Evolutionary conservation across 495 filamentous ascomycete genomes (phyloP).

Genomic region (Annulohypoxylon nitens): DNA sequence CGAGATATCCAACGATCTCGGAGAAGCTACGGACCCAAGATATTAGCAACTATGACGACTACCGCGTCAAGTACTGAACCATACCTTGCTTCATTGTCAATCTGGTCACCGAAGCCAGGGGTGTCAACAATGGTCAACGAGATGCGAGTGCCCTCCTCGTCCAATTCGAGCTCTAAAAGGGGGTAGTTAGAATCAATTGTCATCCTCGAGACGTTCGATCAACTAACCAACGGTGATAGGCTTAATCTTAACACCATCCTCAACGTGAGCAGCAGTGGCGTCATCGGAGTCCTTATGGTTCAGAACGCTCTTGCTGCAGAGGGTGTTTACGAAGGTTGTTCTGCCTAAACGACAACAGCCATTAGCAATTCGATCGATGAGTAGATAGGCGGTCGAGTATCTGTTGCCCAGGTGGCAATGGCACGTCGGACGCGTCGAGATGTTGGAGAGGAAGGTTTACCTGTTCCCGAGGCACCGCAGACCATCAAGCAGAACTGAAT

Average conservation of each 20-base stretch:
- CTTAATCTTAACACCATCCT: slow-evolving; percentile 98
- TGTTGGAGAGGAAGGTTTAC: slow-evolving; percentile 65
- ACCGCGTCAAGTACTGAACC: slow-evolving; percentile 35
- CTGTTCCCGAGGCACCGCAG: slow-evolving; percentile 97
- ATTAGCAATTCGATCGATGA: slow-evolving; percentile 42
- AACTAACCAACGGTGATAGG: slow-evolving; percentile 94
- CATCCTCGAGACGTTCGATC: background rate
- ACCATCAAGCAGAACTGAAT: slow-evolving; percentile 99
- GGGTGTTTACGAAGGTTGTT: slow-evolving; percentile 99
- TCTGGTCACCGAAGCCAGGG: slow-evolving; percentile 97
- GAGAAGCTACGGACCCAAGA: slow-evolving; percentile 74
- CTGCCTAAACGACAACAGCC: slow-evolving; percentile 70
- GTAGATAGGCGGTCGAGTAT: slow-evolving; percentile 7
- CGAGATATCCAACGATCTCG: slow-evolving; percentile 96
- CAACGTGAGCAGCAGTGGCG: slow-evolving; percentile 85
- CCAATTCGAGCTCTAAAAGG: slow-evolving; percentile 85
- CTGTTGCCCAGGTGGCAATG: slow-evolving; percentile 4
- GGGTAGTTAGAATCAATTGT: slow-evolving; percentile 38
- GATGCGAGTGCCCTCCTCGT: slow-evolving; percentile 98
- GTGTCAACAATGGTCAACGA: slow-evolving; percentile 98
- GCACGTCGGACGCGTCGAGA: slow-evolving; percentile 30
- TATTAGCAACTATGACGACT: slow-evolving; percentile 23
- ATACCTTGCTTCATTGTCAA: slow-evolving; percentile 98
- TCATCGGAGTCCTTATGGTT: slow-evolving; percentile 91
- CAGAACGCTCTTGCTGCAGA: slow-evolving; percentile 94